Evolutionary conservation across 2,329 filamentous ascomycete species (phyloP), one percentile per base, ranked within the genome.

Genomic region (Fusarium robinianum): DNA sequence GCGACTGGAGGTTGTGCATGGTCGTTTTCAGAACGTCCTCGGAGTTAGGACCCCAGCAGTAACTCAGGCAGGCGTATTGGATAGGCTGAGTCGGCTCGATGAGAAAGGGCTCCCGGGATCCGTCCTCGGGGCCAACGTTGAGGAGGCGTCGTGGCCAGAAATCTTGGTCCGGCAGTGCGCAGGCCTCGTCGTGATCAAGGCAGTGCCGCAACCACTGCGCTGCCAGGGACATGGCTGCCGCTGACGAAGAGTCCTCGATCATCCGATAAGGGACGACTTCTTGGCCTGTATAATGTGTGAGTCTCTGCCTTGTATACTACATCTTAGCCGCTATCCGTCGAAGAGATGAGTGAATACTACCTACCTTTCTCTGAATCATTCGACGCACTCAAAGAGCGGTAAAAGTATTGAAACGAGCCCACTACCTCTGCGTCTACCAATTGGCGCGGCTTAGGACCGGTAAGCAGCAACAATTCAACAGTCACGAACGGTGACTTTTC

Each of bases 11-110:
- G 14, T 30, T 30, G 12, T 24, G n/a, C 12, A 8, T 25, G 3
- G 33, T 36, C 11, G 33, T 36, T 14, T 36, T 25, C 4, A 36
- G 15, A 25, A 36, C n/a, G 33, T 36, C 22, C 12, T 36, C 33
- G 4, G 33, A 9, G 12, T 36, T 15, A 5, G 33, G n/a, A 8
- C 33, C 33, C 33, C 33, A 36, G 12, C 33, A 36, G 21, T 36
- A 36, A 14, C 33, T 36, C 3, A 36, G 33, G 16, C 33, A 24
- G 8, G 33, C 33, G 15, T 36, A 36, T 36, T 19, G 33, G 9
- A 7, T 7, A 16, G 19, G n/a, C 3, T 14, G 21, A 10, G 5
- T 8, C 10, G 33, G 33, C 21, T 36, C 25, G 22, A 25, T 24
- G 21, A 36, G 33, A n/a, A 36, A 36, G 8, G 33, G 33, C n/a